These are phyloP conservation scores for Lotus japonicus DNA, from an alignment of 306 rosid genomes.

Conservation along the genomic window DNA sequence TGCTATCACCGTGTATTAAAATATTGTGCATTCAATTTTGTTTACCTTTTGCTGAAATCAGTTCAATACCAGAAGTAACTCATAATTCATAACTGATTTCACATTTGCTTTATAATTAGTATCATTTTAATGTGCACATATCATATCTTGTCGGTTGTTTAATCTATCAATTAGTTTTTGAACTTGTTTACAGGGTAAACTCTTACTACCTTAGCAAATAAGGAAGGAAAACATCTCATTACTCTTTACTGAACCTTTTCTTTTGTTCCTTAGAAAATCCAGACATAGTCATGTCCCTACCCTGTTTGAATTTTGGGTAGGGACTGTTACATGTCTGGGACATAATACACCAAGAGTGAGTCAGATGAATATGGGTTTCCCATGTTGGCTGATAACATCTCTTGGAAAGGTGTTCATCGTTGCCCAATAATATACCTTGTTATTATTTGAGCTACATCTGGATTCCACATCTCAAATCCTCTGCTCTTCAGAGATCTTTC, in stretches of 20 bases:
- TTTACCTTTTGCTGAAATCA: neutral
- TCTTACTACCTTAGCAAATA: neutral
- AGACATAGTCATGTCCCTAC: constrained; percentile 28
- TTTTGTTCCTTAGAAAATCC: neutral
- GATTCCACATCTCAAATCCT: constrained; percentile 16
- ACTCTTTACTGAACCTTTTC: neutral
- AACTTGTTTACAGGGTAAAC: neutral
- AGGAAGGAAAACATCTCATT: neutral
- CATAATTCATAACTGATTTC: neutral
- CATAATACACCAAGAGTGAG: constrained; percentile 12
- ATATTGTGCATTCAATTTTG: constrained; percentile 18
- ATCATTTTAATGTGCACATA: too few relatives aligned
- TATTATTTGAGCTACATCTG: constrained; percentile 54
- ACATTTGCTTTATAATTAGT: neutral
- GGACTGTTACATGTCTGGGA: constrained; percentile 31
- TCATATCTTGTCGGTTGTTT: neutral
- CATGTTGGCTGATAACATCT: constrained; percentile 21
- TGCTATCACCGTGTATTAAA: constrained; percentile 18
- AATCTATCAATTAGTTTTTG: neutral
- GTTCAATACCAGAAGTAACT: neutral
- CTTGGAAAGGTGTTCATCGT: constrained; percentile 38
- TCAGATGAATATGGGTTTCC: constrained; percentile 27
- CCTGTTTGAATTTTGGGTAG: neutral
- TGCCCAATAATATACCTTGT: constrained; percentile 35
- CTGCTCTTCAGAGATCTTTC: neutral